A percentile compares a stretch with the other conserved stretches of the same genome.
phyloP scores from a whole-genome alignment of 2,329 filamentous ascomycete genomes.

The Rutstroemia sp. region DNA sequence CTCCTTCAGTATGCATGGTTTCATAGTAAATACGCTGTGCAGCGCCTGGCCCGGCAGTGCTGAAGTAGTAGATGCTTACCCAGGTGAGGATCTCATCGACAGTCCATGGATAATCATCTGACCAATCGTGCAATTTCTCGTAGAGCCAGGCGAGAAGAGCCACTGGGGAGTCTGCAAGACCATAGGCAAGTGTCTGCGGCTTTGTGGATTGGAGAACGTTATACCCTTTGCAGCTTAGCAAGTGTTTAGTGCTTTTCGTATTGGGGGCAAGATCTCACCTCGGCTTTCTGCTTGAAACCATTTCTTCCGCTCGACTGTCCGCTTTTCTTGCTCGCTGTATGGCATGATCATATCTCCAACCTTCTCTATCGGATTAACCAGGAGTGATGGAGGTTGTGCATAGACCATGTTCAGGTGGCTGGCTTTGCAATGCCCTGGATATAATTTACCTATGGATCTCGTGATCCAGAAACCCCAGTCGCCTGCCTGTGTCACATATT shows the following conservation, averaged over 20 bases:
- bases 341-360: conserved; percentile 47
- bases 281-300: conserved; percentile 50
- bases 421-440: conserved; percentile 49
- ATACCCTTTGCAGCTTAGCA: conserved; percentile 40
- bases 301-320: conserved; percentile 36
- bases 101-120: conserved; percentile 63
- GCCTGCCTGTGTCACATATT: conserved; percentile 58
- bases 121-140: conserved; percentile 75
- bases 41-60: conserved; percentile 59
- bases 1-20: conserved; percentile 35
- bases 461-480: conserved; percentile 66
- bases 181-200: conserved; percentile 66
- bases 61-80: conserved; percentile 68
- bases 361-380: conserved; percentile 48
- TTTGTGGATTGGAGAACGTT: conserved; percentile 55
- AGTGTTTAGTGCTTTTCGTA: accelerated
- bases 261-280: neutral
- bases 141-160: conserved; percentile 71
- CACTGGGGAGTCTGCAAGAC: conserved; percentile 61
- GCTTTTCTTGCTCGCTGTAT: conserved; percentile 43
- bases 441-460: conserved; percentile 51
- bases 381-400: conserved; percentile 40
- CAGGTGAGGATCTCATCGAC: conserved; percentile 72
- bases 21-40: conserved; percentile 69
- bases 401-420: conserved; percentile 55